Evolutionary conservation across 768 basidiomycete species (phyloP), one percentile per base, ranked within the genome.

Genomic region (Phylloporus arenicola): DNA sequence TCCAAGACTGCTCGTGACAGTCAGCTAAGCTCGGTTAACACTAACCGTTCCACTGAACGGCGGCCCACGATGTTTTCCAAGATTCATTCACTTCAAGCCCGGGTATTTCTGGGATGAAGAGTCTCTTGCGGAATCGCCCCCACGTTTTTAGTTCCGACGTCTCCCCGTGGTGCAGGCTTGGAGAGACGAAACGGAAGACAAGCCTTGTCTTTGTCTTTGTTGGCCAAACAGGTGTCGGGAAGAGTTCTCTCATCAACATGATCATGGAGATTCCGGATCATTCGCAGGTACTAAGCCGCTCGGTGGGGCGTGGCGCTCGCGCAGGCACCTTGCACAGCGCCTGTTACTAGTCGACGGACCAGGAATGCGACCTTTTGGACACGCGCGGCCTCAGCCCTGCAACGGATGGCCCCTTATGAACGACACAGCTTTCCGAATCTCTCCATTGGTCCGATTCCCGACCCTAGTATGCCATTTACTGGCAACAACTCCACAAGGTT

Each of bases 241-340:
- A 47, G 27, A 47, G 45, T 34, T 27, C 46, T 16, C 38, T 47
- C 14, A 20, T 39, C 27, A 47, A 47, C 19, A 47, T 39, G 38
- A 39, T 47, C 9, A 39, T 19, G 19, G 27, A 24, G 0, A 5
- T 47, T 39, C 25, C 27, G 17, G 19, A 39, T 13, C 25, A 39
- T 3, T 38, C 37, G 13, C 12, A n/a, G 19, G 14, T 22, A n/a
- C n/a, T n/a, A n/a, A 3, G 29, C 37, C 2, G 46, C 46, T n/a
- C 19, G 7, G 46, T 47, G 27, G 25, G 37, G 4, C 25, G 20
- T 16, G n/a, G 8, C 7, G 17, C 9, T 10, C 29, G 13, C 11
- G 11, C 27, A 7, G 17, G 19, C 2, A 47, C 46, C 17, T 11
- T 12, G 20, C 27, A 30, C 6, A n/a, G 9, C 8, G 19, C 37